A percentile compares a stretch with the other conserved stretches of the same genome.
Evolutionary conservation across 2,329 filamentous ascomycete genomes (phyloP).

Genomic region (Fusarium sp.): DNA sequence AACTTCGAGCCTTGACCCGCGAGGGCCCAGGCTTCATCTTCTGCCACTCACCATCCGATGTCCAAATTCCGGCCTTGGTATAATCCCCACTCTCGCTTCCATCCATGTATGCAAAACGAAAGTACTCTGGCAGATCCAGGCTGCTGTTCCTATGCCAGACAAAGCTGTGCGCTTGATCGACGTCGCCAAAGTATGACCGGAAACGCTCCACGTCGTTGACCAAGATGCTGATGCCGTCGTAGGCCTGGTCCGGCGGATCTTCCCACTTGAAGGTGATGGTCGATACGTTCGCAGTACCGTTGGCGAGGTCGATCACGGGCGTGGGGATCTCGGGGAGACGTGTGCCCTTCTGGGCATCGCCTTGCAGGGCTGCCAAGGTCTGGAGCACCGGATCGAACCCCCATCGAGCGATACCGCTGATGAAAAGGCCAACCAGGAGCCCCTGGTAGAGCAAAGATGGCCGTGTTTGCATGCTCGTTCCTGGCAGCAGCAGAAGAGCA

Average conservation of each 20-base stretch:
- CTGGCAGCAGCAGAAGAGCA: constrained; percentile 87
- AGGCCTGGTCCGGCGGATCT: constrained; percentile 62
- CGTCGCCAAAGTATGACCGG: constrained; percentile 77
- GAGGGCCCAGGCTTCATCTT: constrained; percentile 76
- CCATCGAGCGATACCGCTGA: constrained; percentile 93
- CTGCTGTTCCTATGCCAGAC: constrained; percentile 70
- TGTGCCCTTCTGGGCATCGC: constrained; percentile 76
- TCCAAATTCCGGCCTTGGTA: constrained; percentile 82
- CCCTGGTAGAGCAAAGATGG: constrained; percentile 91
- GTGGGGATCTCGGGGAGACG: constrained; percentile 69
- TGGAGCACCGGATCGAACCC: constrained; percentile 92
- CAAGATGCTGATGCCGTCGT: constrained; percentile 83
- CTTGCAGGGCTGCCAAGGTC: constrained; percentile 80
- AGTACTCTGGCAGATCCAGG: constrained; percentile 75
- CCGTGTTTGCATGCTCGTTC: constrained; percentile 90
- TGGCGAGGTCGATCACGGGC: constrained; percentile 64
- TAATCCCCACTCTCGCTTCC: constrained; percentile 79
- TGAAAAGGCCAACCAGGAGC: constrained; percentile 89
- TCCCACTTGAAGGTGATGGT: constrained; percentile 76
- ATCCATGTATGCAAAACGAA: constrained; percentile 82
- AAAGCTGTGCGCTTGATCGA: constrained; percentile 63
- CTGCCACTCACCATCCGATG: constrained; percentile 74
- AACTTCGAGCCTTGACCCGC: constrained; percentile 54
- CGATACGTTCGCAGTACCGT: constrained; percentile 63
- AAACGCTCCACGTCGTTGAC: constrained; percentile 91